Conservation (phyloP, 192 early-diverging fungal genomes). For the Backusella liffmaniae region DNA sequence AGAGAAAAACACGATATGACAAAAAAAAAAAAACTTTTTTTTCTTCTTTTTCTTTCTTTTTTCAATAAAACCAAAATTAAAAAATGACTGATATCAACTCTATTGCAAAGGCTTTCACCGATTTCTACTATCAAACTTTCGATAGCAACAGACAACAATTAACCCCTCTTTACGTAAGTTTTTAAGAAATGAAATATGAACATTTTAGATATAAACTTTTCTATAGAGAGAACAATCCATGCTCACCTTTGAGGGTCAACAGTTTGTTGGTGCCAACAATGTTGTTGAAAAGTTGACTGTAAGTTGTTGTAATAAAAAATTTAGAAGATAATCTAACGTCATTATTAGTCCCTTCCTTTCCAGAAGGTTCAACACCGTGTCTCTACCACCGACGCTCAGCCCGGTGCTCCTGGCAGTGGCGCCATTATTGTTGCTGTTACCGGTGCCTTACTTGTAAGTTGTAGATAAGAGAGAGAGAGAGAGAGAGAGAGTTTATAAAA, state of each 20-base stretch:
- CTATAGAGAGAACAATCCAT: slow-evolving; percentile 74
- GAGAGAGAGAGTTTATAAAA: too few relatives aligned
- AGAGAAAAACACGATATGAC: background rate
- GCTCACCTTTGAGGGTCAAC: slow-evolving; percentile 84
- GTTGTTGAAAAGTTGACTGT: slow-evolving; percentile 83
- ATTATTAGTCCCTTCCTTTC: slow-evolving; percentile 72
- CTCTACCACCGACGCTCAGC: slow-evolving; percentile 83
- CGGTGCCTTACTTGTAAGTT: slow-evolving; percentile 77
- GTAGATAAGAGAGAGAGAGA: background rate
- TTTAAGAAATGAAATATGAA: too few relatives aligned
- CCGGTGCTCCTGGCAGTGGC: slow-evolving; percentile 55
- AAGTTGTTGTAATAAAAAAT: slow-evolving; percentile 20
- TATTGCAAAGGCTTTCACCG: slow-evolving; percentile 72
- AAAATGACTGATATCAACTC: slow-evolving; percentile 24
- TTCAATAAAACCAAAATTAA: background rate
- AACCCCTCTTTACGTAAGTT: slow-evolving; percentile 76
- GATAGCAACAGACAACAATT: slow-evolving; percentile 68
- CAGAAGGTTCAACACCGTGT: slow-evolving; percentile 70
- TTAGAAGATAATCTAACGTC: background rate
- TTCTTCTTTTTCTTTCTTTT: background rate
- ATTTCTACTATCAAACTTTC: slow-evolving; percentile 90
- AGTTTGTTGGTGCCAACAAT: slow-evolving; percentile 51
- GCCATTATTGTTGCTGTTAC: slow-evolving; percentile 81
- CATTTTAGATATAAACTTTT: too few relatives aligned
- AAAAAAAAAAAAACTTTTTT: background rate